Conservation (phyloP, 805 yeast species). For the Schizosaccharomyces lindneri region DNA sequence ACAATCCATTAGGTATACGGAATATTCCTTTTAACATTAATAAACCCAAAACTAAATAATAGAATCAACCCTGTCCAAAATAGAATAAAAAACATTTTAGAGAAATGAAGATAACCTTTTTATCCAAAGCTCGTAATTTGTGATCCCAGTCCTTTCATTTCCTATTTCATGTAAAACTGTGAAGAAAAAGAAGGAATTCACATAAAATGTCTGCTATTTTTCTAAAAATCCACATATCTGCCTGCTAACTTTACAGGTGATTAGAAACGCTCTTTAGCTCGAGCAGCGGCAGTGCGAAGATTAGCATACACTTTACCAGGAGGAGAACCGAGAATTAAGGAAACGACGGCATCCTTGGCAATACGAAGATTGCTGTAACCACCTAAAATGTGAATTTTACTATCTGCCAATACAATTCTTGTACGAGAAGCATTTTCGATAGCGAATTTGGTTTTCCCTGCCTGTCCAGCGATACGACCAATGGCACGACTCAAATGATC, state of each 20-base stretch:
- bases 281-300: slow-evolving; percentile 83
- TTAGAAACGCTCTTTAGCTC: slow-evolving; percentile 86
- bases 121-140: too few species aligned
- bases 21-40: too few species aligned
- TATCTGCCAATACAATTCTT: slow-evolving; percentile 88
- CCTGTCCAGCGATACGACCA: slow-evolving; percentile 98
- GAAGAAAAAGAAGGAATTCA: too few species aligned
- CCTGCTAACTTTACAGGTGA: background rate
- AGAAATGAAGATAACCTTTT: too few species aligned
- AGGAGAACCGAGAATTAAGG: slow-evolving; percentile 86
- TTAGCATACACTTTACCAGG: slow-evolving; percentile 97
- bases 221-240: background rate
- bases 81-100: too few species aligned
- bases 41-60: too few species aligned
- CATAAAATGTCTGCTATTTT: background rate
- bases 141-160: too few species aligned
- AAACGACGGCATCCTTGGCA: slow-evolving; percentile 95
- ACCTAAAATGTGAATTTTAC: slow-evolving; percentile 87
- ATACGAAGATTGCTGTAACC: slow-evolving; percentile 91
- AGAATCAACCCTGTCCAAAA: too few species aligned
- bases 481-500: slow-evolving; percentile 96
- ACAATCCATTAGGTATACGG: too few species aligned
- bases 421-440: slow-evolving; percentile 97
- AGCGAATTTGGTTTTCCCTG: slow-evolving; percentile 95
- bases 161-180: too few species aligned